phyloP scores from a whole-genome alignment of 2,329 filamentous ascomycete species.

The Hypomyces rosellus region DNA sequence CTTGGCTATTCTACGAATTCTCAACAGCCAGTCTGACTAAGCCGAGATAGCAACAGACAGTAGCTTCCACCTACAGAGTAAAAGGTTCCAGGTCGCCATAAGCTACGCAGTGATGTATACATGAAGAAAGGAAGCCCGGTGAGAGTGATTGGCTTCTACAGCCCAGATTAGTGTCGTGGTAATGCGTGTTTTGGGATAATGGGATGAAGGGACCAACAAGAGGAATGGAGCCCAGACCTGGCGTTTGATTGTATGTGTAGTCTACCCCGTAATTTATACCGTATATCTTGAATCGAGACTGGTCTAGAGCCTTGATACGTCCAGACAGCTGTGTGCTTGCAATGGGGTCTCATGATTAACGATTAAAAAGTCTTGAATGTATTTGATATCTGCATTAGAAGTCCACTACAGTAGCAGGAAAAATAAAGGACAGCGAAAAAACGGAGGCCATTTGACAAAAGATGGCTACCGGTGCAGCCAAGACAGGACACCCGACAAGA shows the following conservation, averaged over 20 bases:
- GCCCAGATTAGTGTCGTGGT: too few relatives aligned
- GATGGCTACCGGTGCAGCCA: constrained; percentile 23
- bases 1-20: constrained; percentile 86
- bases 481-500: constrained; percentile 12
- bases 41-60: not conserved
- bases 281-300: too few relatives aligned
- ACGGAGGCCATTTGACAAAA: constrained; percentile 23
- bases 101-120: too few relatives aligned
- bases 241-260: not conserved
- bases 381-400: constrained; percentile 59
- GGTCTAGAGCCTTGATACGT: too few relatives aligned
- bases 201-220: not conserved
- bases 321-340: too few relatives aligned
- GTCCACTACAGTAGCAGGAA: constrained; percentile 51
- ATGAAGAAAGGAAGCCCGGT: not conserved
- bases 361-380: constrained; percentile 30
- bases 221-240: not conserved
- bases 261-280: not conserved
- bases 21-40: constrained; percentile 93
- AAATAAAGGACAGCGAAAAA: constrained; percentile 24
- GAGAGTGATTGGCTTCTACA: not conserved
- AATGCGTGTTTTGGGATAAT: constrained; percentile 2
- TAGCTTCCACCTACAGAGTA: too few relatives aligned
- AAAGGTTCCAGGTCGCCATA: too few relatives aligned
- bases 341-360: not conserved